Evolutionary conservation across 139 green algal genomes (phyloP).

Genomic region (Mesotaenium endlicherianum): DNA sequence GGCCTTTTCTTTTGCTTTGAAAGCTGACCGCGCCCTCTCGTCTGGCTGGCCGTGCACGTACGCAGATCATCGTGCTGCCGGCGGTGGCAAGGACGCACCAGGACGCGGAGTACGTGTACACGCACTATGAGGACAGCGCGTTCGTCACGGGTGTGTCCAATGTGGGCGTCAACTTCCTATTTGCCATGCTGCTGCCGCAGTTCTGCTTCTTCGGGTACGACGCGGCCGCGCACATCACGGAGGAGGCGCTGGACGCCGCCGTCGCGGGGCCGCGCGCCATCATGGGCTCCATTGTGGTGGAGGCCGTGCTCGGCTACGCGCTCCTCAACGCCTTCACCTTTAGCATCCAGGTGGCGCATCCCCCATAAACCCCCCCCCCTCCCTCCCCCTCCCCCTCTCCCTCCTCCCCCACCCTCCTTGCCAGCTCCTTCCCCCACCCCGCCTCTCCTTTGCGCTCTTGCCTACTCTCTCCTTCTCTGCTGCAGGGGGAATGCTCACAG

Average conservation of each 20-base stretch:
- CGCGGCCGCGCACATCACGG: slow-evolving; percentile 24
- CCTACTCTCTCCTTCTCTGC: no score
- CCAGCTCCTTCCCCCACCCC: not conserved
- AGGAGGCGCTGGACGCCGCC: slow-evolving; percentile 13
- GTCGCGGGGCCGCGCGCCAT: slow-evolving; percentile 11
- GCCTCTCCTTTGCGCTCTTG: no score
- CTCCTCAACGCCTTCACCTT: slow-evolving; percentile 23
- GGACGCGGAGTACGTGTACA: not conserved
- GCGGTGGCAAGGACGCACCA: not conserved
- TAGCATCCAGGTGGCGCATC: slow-evolving; percentile 28
- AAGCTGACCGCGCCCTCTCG: not conserved
- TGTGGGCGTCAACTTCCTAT: slow-evolving; percentile 4
- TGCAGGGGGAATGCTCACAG: no score
- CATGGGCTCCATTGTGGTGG: not conserved
- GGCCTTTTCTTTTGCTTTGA: not conserved
- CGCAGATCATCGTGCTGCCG: not conserved
- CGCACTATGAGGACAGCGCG: not conserved
- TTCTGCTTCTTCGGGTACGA: slow-evolving; percentile 24
- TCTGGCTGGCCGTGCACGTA: not conserved
- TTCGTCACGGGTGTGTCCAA: not conserved
- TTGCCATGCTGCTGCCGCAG: slow-evolving; percentile 18
- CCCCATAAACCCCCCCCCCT: not conserved
- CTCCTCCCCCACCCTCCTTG: not conserved
- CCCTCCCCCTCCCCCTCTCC: not conserved
- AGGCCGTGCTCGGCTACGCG: slow-evolving; percentile 3